Evolutionary conservation across 2,329 filamentous ascomycete genomes (phyloP).

Genomic region (Achaetomium macrosporum): DNA sequence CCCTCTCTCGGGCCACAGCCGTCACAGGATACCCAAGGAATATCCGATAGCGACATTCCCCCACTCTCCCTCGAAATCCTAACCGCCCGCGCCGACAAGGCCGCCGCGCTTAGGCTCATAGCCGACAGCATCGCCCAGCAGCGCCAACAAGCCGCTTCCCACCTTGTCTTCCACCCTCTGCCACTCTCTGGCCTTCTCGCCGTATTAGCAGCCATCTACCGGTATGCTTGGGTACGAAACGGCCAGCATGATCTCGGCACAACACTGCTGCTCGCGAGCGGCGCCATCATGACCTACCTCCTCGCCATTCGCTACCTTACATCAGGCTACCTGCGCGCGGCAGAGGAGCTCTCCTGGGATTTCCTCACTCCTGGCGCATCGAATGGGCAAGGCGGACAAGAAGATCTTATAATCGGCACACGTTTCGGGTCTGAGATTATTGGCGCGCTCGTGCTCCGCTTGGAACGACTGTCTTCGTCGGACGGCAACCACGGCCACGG

Average conservation of each 20-base stretch:
- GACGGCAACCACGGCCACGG: neutral
- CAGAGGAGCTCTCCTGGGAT: constrained; percentile 54
- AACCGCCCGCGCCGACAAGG: constrained; percentile 51
- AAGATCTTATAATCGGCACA: constrained; percentile 59
- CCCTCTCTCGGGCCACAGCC: constrained; percentile 54
- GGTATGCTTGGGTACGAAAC: constrained; percentile 39
- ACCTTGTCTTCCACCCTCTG: constrained; percentile 59
- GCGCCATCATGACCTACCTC: constrained; percentile 58
- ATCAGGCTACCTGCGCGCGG: constrained; percentile 55
- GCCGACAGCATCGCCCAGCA: constrained; percentile 81
- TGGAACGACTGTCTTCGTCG: constrained; percentile 41
- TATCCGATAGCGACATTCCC: constrained; percentile 46
- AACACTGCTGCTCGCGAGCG: constrained; percentile 52
- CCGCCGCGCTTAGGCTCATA: constrained; percentile 64
- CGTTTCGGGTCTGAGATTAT: constrained; percentile 64
- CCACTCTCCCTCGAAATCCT: constrained; percentile 58
- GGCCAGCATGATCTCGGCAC: constrained; percentile 46
- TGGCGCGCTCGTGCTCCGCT: constrained; percentile 62
- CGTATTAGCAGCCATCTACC: constrained; percentile 40
- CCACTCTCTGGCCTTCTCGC: constrained; percentile 43
- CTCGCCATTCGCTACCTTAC: constrained; percentile 55
- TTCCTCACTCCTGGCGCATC: constrained; percentile 43
- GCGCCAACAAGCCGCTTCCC: constrained; percentile 58
- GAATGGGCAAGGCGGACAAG: constrained; percentile 25
- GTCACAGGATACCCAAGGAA: constrained; percentile 27